These are phyloP conservation scores for Solanum stenotomum DNA, from an alignment of 257 asterid genomes.

Conservation along the genomic window DNA sequence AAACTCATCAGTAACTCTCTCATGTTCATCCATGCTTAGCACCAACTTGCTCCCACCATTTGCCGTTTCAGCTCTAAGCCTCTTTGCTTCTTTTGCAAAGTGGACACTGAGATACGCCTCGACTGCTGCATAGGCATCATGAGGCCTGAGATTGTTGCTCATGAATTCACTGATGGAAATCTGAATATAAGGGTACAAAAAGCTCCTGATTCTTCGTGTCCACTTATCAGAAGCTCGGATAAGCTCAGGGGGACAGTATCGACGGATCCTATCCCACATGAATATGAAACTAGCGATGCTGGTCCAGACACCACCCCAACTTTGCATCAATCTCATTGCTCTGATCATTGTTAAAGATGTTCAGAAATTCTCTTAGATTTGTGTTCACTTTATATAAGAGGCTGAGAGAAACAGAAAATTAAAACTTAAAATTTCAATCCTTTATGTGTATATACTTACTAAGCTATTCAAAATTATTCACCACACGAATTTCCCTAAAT, in stretches of 20 bases:
- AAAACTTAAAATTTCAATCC: too few relatives aligned
- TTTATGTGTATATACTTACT: too few relatives aligned
- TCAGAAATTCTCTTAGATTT: neutral
- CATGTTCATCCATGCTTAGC: slow-evolving; percentile 42
- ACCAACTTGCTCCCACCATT: slow-evolving; percentile 22
- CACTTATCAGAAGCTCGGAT: slow-evolving; percentile 6
- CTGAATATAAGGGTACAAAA: slow-evolving; percentile 30
- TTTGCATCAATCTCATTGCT: slow-evolving; percentile 10
- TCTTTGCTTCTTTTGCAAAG: slow-evolving; percentile 20
- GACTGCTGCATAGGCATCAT: slow-evolving; percentile 33
- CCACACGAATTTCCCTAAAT: too few relatives aligned
- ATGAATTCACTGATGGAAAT: slow-evolving; percentile 39
- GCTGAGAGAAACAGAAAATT: neutral
- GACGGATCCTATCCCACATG: slow-evolving; percentile 26
- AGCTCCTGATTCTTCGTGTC: slow-evolving; percentile 4
- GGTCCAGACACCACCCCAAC: slow-evolving; percentile 22
- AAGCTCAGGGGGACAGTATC: slow-evolving; percentile 35
- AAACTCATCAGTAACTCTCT: slow-evolving; percentile 25
- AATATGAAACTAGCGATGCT: slow-evolving; percentile 27
- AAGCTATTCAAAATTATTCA: too few relatives aligned
- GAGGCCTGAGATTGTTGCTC: slow-evolving; percentile 24
- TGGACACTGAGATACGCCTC: slow-evolving; percentile 38
- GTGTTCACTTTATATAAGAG: neutral
- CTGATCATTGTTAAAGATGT: neutral
- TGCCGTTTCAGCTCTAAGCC: slow-evolving; percentile 39